Conservation (phyloP, 768 basidiomycete genomes). For the Epithele typhae region DNA sequence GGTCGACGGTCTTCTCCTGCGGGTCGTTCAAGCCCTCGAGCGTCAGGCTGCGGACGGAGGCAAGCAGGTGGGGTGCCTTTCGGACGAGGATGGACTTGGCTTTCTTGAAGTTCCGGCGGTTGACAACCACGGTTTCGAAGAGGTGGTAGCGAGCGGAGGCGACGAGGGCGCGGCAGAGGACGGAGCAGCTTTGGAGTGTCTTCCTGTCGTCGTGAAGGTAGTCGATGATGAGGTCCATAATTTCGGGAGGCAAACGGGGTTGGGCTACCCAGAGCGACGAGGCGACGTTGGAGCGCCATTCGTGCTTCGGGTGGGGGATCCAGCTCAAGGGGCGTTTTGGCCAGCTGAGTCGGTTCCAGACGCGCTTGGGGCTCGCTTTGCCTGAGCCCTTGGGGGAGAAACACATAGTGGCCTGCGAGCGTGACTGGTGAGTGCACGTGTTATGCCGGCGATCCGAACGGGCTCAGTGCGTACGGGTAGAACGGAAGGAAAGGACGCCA, state of each 20-base stretch:
- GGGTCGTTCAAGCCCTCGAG: constrained; percentile 2
- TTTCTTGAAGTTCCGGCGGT: neutral
- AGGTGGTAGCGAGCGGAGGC: constrained; percentile 9
- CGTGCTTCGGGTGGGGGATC: too few species aligned
- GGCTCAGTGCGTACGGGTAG: too few species aligned
- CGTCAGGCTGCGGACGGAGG: constrained; percentile 8
- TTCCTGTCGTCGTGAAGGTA: constrained; percentile 7
- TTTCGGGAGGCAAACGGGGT: constrained; percentile 7
- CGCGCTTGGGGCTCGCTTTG: too few species aligned
- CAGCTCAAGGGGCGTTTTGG: too few species aligned
- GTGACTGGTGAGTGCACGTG: too few species aligned
- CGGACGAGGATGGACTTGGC: neutral
- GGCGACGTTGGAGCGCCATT: too few species aligned
- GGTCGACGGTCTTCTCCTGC: neutral
- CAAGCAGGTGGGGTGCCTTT: neutral
- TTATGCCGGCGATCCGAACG: too few species aligned
- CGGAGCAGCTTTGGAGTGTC: constrained; percentile 8
- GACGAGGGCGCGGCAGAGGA: constrained; percentile 14
- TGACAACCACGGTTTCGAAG: constrained; percentile 12
- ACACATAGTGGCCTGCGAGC: too few species aligned
- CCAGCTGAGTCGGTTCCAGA: too few species aligned
- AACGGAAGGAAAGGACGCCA: too few species aligned
- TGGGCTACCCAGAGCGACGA: too few species aligned
- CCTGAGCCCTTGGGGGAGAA: too few species aligned
- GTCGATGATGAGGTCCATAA: constrained; percentile 14